These are phyloP conservation scores for Erigeron canadensis DNA, from an alignment of 129 eudicot species.

Conservation along the genomic window DNA sequence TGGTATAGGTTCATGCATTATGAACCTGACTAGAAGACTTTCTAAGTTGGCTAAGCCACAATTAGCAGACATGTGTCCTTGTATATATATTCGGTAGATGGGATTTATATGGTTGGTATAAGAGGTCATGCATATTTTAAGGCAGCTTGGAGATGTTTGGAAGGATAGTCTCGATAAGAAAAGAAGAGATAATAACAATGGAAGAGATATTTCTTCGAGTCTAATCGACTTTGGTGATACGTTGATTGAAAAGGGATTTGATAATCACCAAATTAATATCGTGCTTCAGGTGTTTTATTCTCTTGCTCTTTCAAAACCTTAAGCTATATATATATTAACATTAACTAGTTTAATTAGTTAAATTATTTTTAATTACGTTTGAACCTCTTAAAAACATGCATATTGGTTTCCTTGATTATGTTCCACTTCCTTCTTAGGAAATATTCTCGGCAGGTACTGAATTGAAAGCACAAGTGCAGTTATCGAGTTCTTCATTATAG, in stretches of 20 bases:
- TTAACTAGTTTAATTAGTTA: too few relatives aligned
- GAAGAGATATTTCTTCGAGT: not conserved
- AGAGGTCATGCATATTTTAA: constrained; percentile 16
- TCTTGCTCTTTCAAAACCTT: not conserved
- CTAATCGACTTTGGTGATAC: constrained; percentile 23
- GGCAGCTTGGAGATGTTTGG: constrained; percentile 31
- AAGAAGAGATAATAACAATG: too few relatives aligned
- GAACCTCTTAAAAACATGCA: too few relatives aligned
- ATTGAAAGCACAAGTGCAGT: constrained; percentile 26
- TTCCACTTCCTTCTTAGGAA: constrained; percentile 28
- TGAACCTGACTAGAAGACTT: constrained; percentile 24
- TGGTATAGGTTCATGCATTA: constrained; percentile 7
- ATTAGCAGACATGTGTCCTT: too few relatives aligned
- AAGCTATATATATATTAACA: too few relatives aligned
- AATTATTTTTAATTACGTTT: too few relatives aligned
- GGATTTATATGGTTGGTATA: constrained; percentile 33
- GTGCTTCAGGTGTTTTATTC: constrained; percentile 27
- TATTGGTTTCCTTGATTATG: not conserved
- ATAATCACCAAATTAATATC: constrained; percentile 30
- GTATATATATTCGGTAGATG: too few relatives aligned
- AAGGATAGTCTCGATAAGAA: constrained; percentile 28
- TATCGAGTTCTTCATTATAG: constrained; percentile 36
- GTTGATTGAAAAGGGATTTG: constrained; percentile 34
- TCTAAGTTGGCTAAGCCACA: constrained; percentile 22
- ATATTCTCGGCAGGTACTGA: constrained; percentile 37